phyloP scores from a whole-genome alignment of 352 stramenopile species.

The Phytophthora kernoviae region DNA sequence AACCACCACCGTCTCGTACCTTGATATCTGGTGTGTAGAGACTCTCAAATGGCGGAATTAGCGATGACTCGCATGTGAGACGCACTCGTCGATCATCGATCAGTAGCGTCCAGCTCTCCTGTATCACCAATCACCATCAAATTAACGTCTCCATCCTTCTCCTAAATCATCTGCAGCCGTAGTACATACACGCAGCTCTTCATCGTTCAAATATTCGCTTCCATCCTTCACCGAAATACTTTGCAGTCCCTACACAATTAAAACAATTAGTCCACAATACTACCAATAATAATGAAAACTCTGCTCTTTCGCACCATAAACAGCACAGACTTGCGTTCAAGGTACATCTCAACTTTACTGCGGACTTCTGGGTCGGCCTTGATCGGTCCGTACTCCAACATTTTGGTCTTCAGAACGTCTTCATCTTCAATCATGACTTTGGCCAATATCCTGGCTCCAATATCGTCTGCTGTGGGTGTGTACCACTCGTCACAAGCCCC shows the following conservation, averaged over 20 bases:
- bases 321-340: slow-evolving; percentile 79
- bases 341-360: slow-evolving; percentile 86
- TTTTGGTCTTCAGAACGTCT: slow-evolving; percentile 74
- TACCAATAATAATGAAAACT: slow-evolving; percentile 2
- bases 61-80: slow-evolving; percentile 81
- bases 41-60: slow-evolving; percentile 79
- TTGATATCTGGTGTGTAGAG: slow-evolving; percentile 76
- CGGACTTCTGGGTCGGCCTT: slow-evolving; percentile 84
- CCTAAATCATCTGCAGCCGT: background rate
- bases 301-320: slow-evolving; percentile 59
- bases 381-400: slow-evolving; percentile 85
- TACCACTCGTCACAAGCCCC: slow-evolving; percentile 78
- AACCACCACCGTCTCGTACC: slow-evolving; percentile 26
- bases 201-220: slow-evolving; percentile 60
- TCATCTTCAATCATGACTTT: slow-evolving; percentile 82
- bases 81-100: slow-evolving; percentile 79
- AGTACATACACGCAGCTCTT: slow-evolving; percentile 60
- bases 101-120: slow-evolving; percentile 86
- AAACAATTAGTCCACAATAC: slow-evolving; percentile 5
- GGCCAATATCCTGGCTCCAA: slow-evolving; percentile 70
- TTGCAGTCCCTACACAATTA: slow-evolving; percentile 31
- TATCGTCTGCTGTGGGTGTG: slow-evolving; percentile 80
- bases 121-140: slow-evolving; percentile 1
- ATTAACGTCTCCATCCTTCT: background rate
- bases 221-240: slow-evolving; percentile 64